These are phyloP conservation scores for Gossypium rotundifolium DNA, from an alignment of 345 rosid species.

Conservation along the genomic window DNA sequence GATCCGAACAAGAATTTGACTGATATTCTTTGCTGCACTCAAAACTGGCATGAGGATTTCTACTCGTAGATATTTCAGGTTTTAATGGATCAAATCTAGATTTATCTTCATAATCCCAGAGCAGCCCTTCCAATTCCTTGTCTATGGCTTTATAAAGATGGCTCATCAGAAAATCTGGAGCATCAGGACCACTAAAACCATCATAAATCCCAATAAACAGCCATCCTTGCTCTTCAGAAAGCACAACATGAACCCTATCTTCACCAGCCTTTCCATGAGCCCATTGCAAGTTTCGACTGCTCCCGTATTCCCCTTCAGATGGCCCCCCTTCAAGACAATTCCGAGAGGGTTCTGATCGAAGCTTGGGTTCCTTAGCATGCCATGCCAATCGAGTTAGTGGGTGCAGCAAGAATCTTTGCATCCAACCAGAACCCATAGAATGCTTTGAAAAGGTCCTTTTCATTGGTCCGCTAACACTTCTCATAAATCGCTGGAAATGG, in stretches of 20 bases:
- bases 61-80: slow-evolving; percentile 22
- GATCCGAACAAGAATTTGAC: slow-evolving; percentile 25
- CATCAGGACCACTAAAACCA: slow-evolving; percentile 99
- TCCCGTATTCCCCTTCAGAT: slow-evolving; percentile 49
- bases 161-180: slow-evolving; percentile 89
- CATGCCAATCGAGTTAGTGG: slow-evolving; percentile 63
- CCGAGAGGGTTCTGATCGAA: slow-evolving; percentile 48
- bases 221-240: slow-evolving; percentile 99
- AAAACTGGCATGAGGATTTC: slow-evolving; percentile 18
- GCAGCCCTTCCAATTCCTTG: slow-evolving; percentile 84
- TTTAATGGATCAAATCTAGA: slow-evolving; percentile 34
- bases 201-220: slow-evolving; percentile 94
- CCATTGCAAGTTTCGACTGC: slow-evolving; percentile 82
- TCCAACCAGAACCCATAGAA: slow-evolving; percentile 66
- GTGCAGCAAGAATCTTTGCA: slow-evolving; percentile 69
- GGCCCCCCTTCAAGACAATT: slow-evolving; percentile 52
- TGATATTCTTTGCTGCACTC: slow-evolving; percentile 25
- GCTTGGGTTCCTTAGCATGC: slow-evolving; percentile 64
- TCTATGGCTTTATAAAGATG: slow-evolving; percentile 80
- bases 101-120: slow-evolving; percentile 77
- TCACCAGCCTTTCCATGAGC: slow-evolving; percentile 99
- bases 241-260: slow-evolving; percentile 93
- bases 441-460: slow-evolving; percentile 81
- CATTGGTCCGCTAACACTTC: slow-evolving; percentile 93
- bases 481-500: slow-evolving; percentile 64